A percentile compares a stretch with the other conserved stretches of the same genome.
These are phyloP conservation scores for Drechslera avenae DNA, from an alignment of 2,329 filamentous ascomycete genomes.

Conservation along the genomic window DNA sequence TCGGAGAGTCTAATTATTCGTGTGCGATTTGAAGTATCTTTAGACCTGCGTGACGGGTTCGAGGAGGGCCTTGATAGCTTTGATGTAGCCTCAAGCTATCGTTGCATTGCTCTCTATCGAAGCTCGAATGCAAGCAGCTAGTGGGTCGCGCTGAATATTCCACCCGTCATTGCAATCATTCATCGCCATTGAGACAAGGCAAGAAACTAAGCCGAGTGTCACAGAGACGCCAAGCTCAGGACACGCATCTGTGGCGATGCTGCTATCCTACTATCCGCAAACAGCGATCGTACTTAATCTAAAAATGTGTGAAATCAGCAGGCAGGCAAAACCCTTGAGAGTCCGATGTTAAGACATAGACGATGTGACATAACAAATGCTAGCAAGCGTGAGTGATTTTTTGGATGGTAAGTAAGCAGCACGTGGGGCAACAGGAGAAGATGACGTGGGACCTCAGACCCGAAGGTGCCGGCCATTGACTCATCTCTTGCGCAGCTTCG, in stretches of 20 bases:
- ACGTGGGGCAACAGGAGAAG: constrained; percentile 1
- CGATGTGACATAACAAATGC: neutral
- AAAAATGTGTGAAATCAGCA: neutral
- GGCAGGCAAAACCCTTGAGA: neutral
- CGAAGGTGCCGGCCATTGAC: neutral
- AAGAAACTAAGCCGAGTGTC: neutral
- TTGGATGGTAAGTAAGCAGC: neutral
- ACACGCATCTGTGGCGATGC: constrained; percentile 1
- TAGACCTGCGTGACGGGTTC: neutral
- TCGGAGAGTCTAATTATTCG: neutral
- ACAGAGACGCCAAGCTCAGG: neutral
- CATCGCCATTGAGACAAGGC: constrained; percentile 1
- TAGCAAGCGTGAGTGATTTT: constrained; percentile 1
- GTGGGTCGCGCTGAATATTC: too few species aligned
- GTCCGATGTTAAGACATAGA: neutral
- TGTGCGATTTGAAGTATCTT: neutral
- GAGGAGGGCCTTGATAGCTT: neutral
- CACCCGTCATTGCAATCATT: neutral
- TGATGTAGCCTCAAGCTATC: constrained; percentile 2
- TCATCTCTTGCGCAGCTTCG: neutral
- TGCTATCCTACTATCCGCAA: neutral
- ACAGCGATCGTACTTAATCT: neutral
- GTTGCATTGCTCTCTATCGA: neutral
- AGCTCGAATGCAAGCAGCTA: neutral
- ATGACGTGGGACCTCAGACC: neutral